These are phyloP conservation scores for slime mould (Dictyostelium discoideum) DNA, from an alignment of 78 protist genomes.

Conservation along the genomic window DNA sequence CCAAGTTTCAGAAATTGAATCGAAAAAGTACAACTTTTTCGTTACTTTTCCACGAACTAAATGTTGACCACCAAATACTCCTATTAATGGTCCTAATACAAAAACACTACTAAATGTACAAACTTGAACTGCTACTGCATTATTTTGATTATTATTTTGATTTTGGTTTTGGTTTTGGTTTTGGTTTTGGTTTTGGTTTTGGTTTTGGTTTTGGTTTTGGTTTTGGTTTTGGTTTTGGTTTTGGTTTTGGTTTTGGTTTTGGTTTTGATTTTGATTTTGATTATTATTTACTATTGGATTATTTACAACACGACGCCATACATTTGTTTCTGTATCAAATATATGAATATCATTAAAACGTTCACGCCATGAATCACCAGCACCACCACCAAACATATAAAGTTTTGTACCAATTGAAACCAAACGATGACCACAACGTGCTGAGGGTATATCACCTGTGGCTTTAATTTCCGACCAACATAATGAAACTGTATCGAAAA, in stretches of 20 bases:
- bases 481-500: slow-evolving; percentile 34
- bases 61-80: slow-evolving; percentile 77
- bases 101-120: slow-evolving; percentile 69
- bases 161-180: not conserved
- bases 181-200: not conserved
- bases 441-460: slow-evolving; percentile 54
- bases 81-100: slow-evolving; percentile 48
- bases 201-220: not conserved
- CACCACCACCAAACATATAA: slow-evolving; percentile 85
- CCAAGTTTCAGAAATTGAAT: slow-evolving; percentile 57
- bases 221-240: not conserved
- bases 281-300: not conserved
- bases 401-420: slow-evolving; percentile 54
- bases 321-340: slow-evolving; percentile 61
- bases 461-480: slow-evolving; percentile 51
- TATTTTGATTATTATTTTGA: not conserved
- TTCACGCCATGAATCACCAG: slow-evolving; percentile 72
- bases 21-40: slow-evolving; percentile 55
- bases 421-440: slow-evolving; percentile 82
- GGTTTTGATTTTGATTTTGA: not conserved
- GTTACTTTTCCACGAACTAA: slow-evolving; percentile 67
- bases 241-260: not conserved
- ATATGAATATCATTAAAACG: slow-evolving; percentile 70
- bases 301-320: slow-evolving; percentile 53
- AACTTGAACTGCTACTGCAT: slow-evolving; percentile 33